Evolutionary conservation across 345 rosid species (phyloP).

Genomic region (Gossypium turneri): DNA sequence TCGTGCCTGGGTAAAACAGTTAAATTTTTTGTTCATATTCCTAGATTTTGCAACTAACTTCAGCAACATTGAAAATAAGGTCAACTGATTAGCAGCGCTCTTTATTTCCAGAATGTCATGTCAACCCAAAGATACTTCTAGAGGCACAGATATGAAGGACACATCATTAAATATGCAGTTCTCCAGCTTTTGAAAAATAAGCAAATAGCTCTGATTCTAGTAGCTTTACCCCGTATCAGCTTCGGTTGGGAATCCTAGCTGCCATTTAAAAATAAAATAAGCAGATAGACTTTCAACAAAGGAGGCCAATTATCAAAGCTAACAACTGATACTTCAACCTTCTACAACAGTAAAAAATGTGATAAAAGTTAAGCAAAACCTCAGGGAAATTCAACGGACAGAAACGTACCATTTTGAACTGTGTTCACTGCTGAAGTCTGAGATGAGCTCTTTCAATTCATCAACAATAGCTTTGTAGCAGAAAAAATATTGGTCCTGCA

Average conservation of each 20-base stretch:
- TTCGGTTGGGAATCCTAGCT: background rate
- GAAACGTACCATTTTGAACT: constrained; percentile 26
- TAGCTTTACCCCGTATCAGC: background rate
- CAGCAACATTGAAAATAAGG: background rate
- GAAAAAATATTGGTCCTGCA: constrained; percentile 74
- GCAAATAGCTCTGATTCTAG: background rate
- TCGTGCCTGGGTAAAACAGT: background rate
- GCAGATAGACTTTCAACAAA: background rate
- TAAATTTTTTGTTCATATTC: background rate
- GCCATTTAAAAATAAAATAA: background rate
- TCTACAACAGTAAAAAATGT: background rate
- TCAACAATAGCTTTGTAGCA: constrained; percentile 69
- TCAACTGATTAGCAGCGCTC: background rate
- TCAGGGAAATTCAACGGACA: background rate
- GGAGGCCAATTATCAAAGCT: background rate
- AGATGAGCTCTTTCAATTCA: constrained; percentile 59
- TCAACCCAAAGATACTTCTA: background rate
- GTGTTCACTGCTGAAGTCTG: constrained; percentile 17
- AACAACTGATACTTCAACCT: background rate
- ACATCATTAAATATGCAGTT: background rate
- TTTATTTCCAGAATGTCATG: background rate
- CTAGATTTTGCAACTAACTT: background rate
- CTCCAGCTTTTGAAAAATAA: background rate
- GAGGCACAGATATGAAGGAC: background rate
- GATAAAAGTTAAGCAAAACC: background rate